Conservation (phyloP, 495 filamentous ascomycete genomes). For the Aspergillus heteromorphus region DNA sequence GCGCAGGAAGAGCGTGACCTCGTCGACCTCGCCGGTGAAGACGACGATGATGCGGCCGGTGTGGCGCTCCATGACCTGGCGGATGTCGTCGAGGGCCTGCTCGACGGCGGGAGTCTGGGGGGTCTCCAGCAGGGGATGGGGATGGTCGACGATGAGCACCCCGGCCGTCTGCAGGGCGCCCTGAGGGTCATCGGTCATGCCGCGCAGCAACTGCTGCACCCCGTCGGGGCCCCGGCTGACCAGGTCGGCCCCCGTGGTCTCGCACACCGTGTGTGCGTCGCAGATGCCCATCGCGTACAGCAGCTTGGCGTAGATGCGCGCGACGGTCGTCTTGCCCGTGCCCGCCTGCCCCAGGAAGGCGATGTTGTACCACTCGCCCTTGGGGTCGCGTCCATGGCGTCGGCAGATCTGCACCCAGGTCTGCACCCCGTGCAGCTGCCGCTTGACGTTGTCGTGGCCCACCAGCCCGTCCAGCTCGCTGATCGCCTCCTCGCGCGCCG, state of each 20-base stretch:
- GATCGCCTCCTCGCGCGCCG: conserved; percentile 3
- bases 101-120: conserved; percentile 9
- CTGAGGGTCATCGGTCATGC: conserved; percentile 27
- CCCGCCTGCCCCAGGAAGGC: conserved; percentile 15
- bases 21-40: conserved; percentile 58
- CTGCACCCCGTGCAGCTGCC: conserved; percentile 15
- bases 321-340: conserved; percentile 16
- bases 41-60: conserved; percentile 61
- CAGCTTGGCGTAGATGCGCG: conserved; percentile 17
- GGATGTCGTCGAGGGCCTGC: conserved; percentile 7
- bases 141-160: conserved; percentile 61
- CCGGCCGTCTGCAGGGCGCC: conserved; percentile 18
- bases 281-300: conserved; percentile 14
- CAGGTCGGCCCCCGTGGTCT: conserved; percentile 36
- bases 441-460: conserved; percentile 16
- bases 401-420: conserved; percentile 20
- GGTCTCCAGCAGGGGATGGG: conserved; percentile 38
- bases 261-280: conserved; percentile 3
- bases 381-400: conserved; percentile 18
- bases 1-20: conserved; percentile 64
- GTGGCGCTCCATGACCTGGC: conserved; percentile 18
- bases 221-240: conserved; percentile 56
- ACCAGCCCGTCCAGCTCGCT: conserved; percentile 12
- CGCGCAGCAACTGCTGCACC: conserved; percentile 48
- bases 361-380: conserved; percentile 18